Percentiles rank a stretch among this genome's conserved stretches.
These are phyloP conservation scores for Phytophthora vignae DNA, from an alignment of 352 stramenopile species.

Conservation along the genomic window DNA sequence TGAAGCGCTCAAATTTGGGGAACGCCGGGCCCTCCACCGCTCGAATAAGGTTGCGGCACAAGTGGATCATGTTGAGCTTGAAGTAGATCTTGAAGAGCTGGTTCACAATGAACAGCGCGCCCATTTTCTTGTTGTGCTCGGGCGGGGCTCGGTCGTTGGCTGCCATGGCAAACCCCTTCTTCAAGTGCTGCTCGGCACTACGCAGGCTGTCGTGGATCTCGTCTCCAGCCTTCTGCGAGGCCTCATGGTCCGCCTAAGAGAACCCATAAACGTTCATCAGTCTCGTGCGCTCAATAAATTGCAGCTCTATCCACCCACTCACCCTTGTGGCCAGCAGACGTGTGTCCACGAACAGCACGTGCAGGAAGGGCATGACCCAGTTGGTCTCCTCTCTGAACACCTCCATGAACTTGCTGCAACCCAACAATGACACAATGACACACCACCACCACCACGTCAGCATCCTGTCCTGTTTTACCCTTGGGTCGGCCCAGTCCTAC, in stretches of 20 bases:
- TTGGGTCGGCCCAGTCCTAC: neutral
- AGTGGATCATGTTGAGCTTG: conserved; percentile 93
- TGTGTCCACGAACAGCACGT: conserved; percentile 84
- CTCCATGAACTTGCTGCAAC: conserved; percentile 87
- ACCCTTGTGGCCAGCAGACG: conserved; percentile 72
- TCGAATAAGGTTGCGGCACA: conserved; percentile 95
- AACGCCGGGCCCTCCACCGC: conserved; percentile 83
- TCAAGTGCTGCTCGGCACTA: conserved; percentile 86
- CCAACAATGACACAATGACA: conserved; percentile 4
- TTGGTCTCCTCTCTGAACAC: conserved; percentile 86
- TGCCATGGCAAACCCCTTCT: conserved; percentile 88
- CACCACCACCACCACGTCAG: neutral
- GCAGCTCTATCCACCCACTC: conserved; percentile 8
- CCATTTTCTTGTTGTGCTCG: conserved; percentile 88
- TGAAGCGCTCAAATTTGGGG: conserved; percentile 81
- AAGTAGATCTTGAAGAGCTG: conserved; percentile 99
- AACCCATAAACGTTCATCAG: conserved; percentile 11
- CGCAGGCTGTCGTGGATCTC: conserved; percentile 83
- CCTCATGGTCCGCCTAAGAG: conserved; percentile 70
- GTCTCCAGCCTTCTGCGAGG: conserved; percentile 67
- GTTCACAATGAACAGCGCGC: conserved; percentile 94
- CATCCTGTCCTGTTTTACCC: neutral
- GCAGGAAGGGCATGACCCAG: conserved; percentile 87
- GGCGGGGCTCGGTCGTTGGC: conserved; percentile 81
- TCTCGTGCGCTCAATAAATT: neutral